A percentile compares a stretch with the other conserved stretches of the same genome.
Conservation (phyloP, 495 filamentous ascomycete genomes). For the Penicillium cataractarum region DNA sequence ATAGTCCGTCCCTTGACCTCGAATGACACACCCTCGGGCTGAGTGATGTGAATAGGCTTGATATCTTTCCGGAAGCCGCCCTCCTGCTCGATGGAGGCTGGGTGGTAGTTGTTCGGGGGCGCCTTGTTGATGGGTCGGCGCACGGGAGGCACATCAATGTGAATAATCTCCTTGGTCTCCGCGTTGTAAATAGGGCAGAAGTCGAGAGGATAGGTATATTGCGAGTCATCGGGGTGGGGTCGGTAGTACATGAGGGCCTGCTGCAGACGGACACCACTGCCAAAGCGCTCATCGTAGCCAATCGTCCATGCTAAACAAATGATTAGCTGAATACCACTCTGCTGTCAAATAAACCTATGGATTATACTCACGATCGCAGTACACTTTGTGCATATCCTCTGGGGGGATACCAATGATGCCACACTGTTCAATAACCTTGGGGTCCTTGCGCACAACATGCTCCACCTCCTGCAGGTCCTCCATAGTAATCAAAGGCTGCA, state of each 20-base stretch:
- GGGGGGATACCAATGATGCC: constrained; percentile 80
- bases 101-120: constrained; percentile 78
- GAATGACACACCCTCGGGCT: constrained; percentile 94
- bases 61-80: constrained; percentile 79
- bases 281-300: constrained; percentile 91
- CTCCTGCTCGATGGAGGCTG: constrained; percentile 68
- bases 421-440: constrained; percentile 93
- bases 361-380: constrained; percentile 74
- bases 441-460: constrained; percentile 73
- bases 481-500: constrained; percentile 95
- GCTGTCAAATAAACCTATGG: background rate
- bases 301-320: constrained; percentile 80
- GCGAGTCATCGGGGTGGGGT: constrained; percentile 80
- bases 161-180: constrained; percentile 79
- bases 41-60: constrained; percentile 94
- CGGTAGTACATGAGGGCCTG: constrained; percentile 97
- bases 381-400: constrained; percentile 90
- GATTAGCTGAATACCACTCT: background rate
- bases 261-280: constrained; percentile 77
- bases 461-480: constrained; percentile 92
- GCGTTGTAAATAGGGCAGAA: constrained; percentile 94
- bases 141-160: constrained; percentile 85
- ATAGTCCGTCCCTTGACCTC: constrained; percentile 76
- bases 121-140: constrained; percentile 77
- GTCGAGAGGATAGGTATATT: constrained; percentile 90